phyloP scores from a whole-genome alignment of 805 yeast genomes.

The Candida germanica region DNA sequence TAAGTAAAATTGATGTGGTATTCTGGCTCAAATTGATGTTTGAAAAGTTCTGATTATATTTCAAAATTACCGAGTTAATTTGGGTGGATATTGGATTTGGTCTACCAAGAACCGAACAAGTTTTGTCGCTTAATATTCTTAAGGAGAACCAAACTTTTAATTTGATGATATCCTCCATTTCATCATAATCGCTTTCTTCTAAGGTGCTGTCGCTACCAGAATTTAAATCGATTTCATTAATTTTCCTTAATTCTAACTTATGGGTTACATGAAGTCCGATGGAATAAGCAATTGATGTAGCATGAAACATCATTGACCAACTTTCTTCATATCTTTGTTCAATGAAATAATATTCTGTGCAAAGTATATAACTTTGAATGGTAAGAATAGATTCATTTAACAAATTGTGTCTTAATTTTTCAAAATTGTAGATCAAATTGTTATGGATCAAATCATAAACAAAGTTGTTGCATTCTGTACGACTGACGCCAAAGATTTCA shows the following conservation, averaged over 20 bases:
- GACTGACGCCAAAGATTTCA: conserved; percentile 8
- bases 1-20: conserved; percentile 32
- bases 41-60: conserved; percentile 17
- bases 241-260: conserved; percentile 20
- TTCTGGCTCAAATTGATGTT: conserved; percentile 17
- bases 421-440: conserved; percentile 37
- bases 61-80: conserved; percentile 28
- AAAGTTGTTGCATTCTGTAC: conserved; percentile 10
- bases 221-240: conserved; percentile 11
- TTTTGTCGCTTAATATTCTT: conserved; percentile 44
- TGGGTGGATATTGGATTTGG: conserved; percentile 53
- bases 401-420: conserved; percentile 45
- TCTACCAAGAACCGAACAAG: conserved; percentile 51
- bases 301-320: conserved; percentile 50
- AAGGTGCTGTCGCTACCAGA: conserved; percentile 10
- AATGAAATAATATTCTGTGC: conserved; percentile 49
- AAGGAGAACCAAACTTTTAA: conserved; percentile 51
- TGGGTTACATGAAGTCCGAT: conserved; percentile 50
- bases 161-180: conserved; percentile 32
- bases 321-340: conserved; percentile 49
- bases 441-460: conserved; percentile 9
- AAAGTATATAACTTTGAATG: conserved; percentile 47
- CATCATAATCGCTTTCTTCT: conserved; percentile 28
- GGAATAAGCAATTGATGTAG: conserved; percentile 49
- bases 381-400: conserved; percentile 47